These are phyloP conservation scores for Coprinellus micaceus DNA, from an alignment of 768 basidiomycete species.

Conservation along the genomic window DNA sequence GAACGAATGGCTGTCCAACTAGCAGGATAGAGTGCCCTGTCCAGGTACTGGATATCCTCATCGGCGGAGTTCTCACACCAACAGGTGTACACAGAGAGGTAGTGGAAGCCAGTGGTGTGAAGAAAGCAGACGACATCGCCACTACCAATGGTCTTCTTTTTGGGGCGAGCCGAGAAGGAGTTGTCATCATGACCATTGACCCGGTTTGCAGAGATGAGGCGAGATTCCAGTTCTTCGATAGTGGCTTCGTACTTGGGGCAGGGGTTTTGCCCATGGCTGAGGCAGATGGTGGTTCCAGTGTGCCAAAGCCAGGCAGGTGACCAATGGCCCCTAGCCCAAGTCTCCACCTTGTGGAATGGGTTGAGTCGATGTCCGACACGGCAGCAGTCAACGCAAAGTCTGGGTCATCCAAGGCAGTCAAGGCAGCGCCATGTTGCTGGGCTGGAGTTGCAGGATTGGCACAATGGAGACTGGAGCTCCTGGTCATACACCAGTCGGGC, in stretches of 20 bases:
- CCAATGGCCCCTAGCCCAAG: not conserved
- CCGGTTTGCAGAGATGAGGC: not conserved
- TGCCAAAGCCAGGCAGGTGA: not conserved
- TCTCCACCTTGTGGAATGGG: not conserved
- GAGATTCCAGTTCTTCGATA: not conserved
- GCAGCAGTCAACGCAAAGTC: not conserved
- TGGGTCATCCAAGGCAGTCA: not conserved
- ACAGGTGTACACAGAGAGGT: not conserved
- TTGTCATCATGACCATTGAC: not conserved
- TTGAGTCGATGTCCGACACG: not conserved
- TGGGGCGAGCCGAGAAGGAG: not conserved
- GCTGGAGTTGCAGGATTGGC: no score
- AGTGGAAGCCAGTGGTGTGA: not conserved
- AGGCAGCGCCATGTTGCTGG: not conserved
- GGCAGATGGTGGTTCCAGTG: not conserved
- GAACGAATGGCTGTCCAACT: not conserved
- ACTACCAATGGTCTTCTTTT: not conserved
- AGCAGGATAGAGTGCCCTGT: not conserved
- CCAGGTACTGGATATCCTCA: not conserved
- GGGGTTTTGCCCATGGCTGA: not conserved
- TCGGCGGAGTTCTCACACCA: not conserved
- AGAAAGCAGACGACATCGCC: not conserved
- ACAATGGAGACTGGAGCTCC: no score
- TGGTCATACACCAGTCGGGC: no score
- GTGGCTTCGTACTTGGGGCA: not conserved